Conservation (phyloP, 208 protist species). For the Angomonas desouzai region DNA sequence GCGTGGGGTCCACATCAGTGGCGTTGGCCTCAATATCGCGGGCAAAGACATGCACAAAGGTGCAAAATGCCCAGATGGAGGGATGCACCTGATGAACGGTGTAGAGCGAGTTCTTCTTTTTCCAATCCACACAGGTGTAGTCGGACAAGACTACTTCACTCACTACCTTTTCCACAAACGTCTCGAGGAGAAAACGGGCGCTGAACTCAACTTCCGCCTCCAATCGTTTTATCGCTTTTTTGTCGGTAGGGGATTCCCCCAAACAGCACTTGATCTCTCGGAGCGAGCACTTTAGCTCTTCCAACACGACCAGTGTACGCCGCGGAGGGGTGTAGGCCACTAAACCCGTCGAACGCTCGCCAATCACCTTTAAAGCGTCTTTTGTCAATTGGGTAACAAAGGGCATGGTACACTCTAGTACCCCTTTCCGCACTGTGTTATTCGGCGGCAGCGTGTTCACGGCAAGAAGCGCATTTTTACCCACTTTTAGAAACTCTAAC, state of each 20-base stretch:
- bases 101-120: neutral
- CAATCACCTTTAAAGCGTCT: neutral
- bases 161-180: neutral
- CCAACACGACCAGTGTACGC: neutral
- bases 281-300: neutral
- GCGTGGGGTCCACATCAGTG: neutral
- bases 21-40: neutral
- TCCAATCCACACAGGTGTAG: constrained; percentile 8
- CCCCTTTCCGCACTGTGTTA: neutral
- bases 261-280: neutral
- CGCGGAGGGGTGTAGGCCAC: neutral
- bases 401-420: neutral
- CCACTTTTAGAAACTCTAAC: neutral
- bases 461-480: neutral
- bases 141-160: neutral
- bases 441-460: neutral
- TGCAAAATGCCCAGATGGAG: neutral
- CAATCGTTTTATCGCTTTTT: neutral
- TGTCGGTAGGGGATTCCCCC: neutral
- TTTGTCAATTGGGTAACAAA: neutral
- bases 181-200: neutral
- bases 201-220: neutral
- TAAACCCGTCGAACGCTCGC: neutral
- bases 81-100: neutral
- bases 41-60: neutral